Evolutionary conservation across 495 filamentous ascomycete species (phyloP), one percentile per base, ranked within the genome.

Genomic region (Neurospora sp.): DNA sequence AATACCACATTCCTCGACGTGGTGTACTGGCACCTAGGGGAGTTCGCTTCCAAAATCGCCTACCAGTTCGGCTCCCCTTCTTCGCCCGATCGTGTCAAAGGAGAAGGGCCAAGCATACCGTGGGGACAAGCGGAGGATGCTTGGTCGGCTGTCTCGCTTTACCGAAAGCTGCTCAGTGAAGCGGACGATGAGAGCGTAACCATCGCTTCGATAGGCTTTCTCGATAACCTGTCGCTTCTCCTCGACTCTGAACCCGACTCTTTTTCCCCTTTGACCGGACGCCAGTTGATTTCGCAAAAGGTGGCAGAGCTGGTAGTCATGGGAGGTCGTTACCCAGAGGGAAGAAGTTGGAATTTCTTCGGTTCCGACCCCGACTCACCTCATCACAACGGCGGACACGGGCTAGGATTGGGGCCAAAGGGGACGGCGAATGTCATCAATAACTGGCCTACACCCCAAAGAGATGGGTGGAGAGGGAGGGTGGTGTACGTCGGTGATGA

Each of bases 261-360:
- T 0, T 76, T 78, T 69, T 81, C 84, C 1, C 18, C 74, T 3
- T 77, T 85, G 0, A 39, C 72, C 1, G 85, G 85, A 1, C 75
- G 48, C 4, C 79, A 76, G 38, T 81, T 87, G 16, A 72, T 86
- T 18, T 73, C 77, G 0, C 72, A 69, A 5, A 87, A 86, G 69
- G 83, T 87, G 0, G 72, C 77, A 3, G 82, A 87, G 72, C 77
- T 87, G 3, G 82, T 86, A 0, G 46, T 86, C 8, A 85, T 86
- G 83, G 85, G 85, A 39, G 85, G 85, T 4, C 73, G 23, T 11
- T 86, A 86, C 44, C 84, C 85, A 3, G 78, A 75, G 5, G 84
- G 84, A 8, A 71, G 74, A 39, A 81, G 83, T 35, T 86, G 79
- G 75, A 86, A 86, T 71, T 86, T 86, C 41, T 82, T 71, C 35